phyloP scores from a whole-genome alignment of 495 filamentous ascomycete genomes.

The Polyplosphaeria fusca region DNA sequence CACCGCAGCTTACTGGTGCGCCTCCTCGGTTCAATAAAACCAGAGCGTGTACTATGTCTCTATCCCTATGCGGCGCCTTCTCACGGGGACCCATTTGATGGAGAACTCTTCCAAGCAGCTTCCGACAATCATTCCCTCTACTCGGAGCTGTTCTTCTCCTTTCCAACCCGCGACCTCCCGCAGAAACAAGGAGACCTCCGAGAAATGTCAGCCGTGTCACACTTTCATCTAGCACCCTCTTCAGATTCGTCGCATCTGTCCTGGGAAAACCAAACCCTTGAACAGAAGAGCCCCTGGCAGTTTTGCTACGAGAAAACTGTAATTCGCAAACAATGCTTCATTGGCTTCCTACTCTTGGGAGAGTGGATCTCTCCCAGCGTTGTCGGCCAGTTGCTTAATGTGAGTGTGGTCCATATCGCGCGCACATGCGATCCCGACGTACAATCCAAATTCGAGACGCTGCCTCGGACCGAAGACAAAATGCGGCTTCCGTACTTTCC shows the following conservation, averaged over 20 bases:
- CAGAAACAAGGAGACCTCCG: conserved; percentile 66
- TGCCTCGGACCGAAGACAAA: conserved; percentile 20
- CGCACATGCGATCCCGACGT: conserved; percentile 1
- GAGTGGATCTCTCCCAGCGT: conserved; percentile 6
- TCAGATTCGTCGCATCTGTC: no score
- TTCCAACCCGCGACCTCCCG: no score
- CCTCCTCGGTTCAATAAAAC: conserved; percentile 59
- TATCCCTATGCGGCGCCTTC: no score
- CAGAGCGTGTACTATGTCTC: no score
- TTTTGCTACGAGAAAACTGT: conserved; percentile 53
- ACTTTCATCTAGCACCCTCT: no score
- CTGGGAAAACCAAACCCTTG: conserved; percentile 47
- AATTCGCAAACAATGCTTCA: background rate
- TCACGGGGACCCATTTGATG: no score
- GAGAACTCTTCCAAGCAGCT: no score
- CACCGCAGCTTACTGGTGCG: conserved; percentile 63
- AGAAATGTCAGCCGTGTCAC: conserved; percentile 77
- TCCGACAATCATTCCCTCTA: no score
- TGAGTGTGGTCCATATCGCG: conserved; percentile 23
- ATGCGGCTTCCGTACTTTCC: conserved; percentile 18
- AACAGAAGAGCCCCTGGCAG: conserved; percentile 50
- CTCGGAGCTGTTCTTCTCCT: no score
- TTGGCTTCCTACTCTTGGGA: conserved; percentile 19
- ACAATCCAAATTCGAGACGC: background rate
- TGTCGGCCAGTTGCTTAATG: conserved; percentile 13